Conservation (phyloP, 2,329 filamentous ascomycete genomes). For the Zymoseptoria brevis region DNA sequence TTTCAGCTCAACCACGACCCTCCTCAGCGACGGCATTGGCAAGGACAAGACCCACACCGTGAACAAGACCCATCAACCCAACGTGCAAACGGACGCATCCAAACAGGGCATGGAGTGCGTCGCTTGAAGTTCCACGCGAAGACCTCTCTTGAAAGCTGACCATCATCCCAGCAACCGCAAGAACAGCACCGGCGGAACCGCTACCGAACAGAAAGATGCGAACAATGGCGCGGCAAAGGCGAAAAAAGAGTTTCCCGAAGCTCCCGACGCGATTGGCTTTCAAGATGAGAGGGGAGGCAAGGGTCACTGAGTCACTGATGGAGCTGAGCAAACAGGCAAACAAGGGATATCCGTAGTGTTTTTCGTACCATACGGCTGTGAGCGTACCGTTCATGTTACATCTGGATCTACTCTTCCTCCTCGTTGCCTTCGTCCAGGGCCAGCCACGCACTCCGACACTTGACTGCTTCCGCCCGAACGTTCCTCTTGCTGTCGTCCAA, state of each 20-base stretch:
- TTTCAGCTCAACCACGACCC: constrained; percentile 13
- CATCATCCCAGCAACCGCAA: constrained; percentile 21
- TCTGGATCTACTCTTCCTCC: constrained; percentile 36
- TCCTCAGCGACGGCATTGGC: constrained; percentile 10
- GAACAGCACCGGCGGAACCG: constrained; percentile 32
- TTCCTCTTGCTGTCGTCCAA: constrained; percentile 57
- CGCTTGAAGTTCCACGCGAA: neutral
- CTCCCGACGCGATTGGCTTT: constrained; percentile 43
- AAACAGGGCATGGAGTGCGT: constrained; percentile 18
- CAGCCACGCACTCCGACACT: constrained; percentile 54
- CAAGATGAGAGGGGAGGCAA: constrained; percentile 44
- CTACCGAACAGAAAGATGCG: constrained; percentile 34
- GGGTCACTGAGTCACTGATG: constrained; percentile 20
- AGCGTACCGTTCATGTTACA: neutral
- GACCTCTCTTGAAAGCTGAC: neutral
- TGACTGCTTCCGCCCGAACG: constrained; percentile 55
- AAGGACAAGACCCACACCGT: constrained; percentile 18
- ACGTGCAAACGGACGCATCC: constrained; percentile 17
- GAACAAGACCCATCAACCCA: constrained; percentile 21
- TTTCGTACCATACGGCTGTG: neutral
- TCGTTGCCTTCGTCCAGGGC: constrained; percentile 50
- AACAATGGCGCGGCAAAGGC: constrained; percentile 32
- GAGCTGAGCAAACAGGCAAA: neutral
- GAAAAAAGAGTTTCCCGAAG: constrained; percentile 42
- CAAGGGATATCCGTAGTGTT: neutral